These are phyloP conservation scores for Lepidium sativum DNA, from an alignment of 345 rosid species.

Conservation along the genomic window DNA sequence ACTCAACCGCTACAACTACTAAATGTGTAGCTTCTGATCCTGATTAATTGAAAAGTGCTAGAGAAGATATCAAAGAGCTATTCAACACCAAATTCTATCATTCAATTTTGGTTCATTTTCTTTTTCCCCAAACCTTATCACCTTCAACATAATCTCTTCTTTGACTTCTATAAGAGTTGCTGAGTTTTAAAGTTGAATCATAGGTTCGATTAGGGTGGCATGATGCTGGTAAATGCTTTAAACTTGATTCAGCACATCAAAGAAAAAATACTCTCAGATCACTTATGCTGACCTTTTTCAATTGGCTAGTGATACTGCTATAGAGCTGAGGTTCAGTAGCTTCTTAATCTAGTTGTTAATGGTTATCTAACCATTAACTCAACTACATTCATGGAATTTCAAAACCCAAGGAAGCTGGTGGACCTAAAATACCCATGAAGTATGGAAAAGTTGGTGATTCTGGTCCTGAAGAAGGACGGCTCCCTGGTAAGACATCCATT, in stretches of 20 bases:
- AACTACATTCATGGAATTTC: neutral
- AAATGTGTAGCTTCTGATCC: constrained; percentile 65
- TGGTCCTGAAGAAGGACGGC: constrained; percentile 92
- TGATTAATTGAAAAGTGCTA: constrained; percentile 73
- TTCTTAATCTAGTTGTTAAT: neutral
- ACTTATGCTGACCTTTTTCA: constrained; percentile 92
- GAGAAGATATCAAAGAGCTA: constrained; percentile 75
- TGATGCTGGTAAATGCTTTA: constrained; percentile 84
- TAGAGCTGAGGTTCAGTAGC: constrained; percentile 44
- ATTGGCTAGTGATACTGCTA: constrained; percentile 88
- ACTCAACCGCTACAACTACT: constrained; percentile 34
- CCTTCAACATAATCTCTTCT: neutral
- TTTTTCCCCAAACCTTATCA: neutral
- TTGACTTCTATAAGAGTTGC: too few species aligned
- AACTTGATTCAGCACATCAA: constrained; percentile 73
- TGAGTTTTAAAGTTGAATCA: neutral
- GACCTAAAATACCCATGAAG: constrained; percentile 86
- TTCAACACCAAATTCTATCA: constrained; percentile 67
- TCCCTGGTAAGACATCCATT: constrained; percentile 51
- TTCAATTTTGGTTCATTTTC: constrained; percentile 59
- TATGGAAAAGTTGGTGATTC: constrained; percentile 86
- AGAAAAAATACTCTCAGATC: constrained; percentile 67
- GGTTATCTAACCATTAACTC: neutral
- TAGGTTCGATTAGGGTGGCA: constrained; percentile 97
- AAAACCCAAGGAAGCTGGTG: constrained; percentile 74